Evolutionary conservation across 768 basidiomycete species (phyloP), one percentile per base, ranked within the genome.

Genomic region (Postia placenta): DNA sequence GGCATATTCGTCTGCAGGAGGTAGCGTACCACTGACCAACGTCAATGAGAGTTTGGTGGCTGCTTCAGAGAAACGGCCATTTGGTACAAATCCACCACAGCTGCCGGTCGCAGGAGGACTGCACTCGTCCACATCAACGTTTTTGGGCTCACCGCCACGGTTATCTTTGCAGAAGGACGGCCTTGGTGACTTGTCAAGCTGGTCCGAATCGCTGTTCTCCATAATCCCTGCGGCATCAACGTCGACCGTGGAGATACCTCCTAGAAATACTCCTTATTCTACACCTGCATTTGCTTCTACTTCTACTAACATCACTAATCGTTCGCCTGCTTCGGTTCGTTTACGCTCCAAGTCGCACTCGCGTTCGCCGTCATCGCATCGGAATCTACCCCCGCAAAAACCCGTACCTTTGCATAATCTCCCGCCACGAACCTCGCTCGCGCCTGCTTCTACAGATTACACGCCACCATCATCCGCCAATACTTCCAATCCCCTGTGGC

Each of bases 201-300:
- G 81, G 82, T 71, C 76, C 9, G 72, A 76, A 55, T 70, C 76
- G 5, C 55, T 83, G 28, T 68, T 83, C 26, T 75, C 68, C n/a
- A 78, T 74, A 2, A 73, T 80, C n/a, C 73, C 74, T 7, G 50
- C 58, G 4, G 49, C 46, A 11, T 7, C 19, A 3, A 28, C 26
- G 15, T 4, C 30, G 5, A 19, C 28, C 4, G n/a, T n/a, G n/a
- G 24, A 24, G 11, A 20, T 37, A 7, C 12, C 37, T 4, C 35
- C 46, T 39, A 35, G 7, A 28, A 27, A 19, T 19, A 25, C 45
- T 12, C 36, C 46, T 5, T 17, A 15, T n/a, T 5, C 24, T 22
- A 42, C n/a, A n/a, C n/a, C n/a, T n/a, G n/a, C n/a, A n/a, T n/a
- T 5, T 42, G 41, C 20, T 3, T 26, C 42, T 4, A 28, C 23